A percentile compares a stretch with the other conserved stretches of the same genome.
phyloP scores from a whole-genome alignment of 2,329 filamentous ascomycete species.

The Clarireedia monteithiana region DNA sequence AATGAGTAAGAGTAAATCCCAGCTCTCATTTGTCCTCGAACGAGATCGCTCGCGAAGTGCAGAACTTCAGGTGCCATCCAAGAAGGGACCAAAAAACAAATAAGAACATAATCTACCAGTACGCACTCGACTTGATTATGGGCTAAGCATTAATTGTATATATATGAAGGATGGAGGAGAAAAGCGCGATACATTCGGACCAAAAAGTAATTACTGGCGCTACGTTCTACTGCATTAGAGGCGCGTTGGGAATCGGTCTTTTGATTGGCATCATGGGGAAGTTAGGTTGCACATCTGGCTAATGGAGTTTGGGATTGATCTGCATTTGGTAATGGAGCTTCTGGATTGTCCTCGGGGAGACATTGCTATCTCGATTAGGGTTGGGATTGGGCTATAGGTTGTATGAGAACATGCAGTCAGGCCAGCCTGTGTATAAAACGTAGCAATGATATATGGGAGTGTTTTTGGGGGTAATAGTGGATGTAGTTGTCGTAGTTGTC shows the following conservation, averaged over 20 bases:
- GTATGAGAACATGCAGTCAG: no score
- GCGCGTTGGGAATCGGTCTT: constrained; percentile 1
- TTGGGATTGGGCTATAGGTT: no score
- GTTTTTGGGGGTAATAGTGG: no score
- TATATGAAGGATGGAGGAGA: neutral
- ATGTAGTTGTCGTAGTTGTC: no score
- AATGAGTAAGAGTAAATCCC: constrained; percentile 52
- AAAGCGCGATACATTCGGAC: constrained; percentile 1
- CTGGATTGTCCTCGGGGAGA: neutral
- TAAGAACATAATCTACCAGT: neutral
- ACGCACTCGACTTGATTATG: neutral
- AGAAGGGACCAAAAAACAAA: constrained; percentile 2
- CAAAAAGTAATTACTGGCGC: constrained; percentile 5
- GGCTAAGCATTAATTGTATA: constrained; percentile 1
- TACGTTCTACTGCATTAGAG: constrained; percentile 1
- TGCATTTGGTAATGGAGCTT: constrained; percentile 9
- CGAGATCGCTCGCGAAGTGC: constrained; percentile 38
- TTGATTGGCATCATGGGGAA: constrained; percentile 1
- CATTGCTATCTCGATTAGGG: neutral
- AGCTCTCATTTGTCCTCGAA: constrained; percentile 50
- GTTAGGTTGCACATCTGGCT: constrained; percentile 4
- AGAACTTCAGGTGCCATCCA: constrained; percentile 17
- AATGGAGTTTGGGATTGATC: neutral
- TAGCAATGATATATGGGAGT: no score
- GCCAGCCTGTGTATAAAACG: no score